These are phyloP conservation scores for Phytophthora sp. DNA, from an alignment of 352 stramenopile species.

Conservation along the genomic window DNA sequence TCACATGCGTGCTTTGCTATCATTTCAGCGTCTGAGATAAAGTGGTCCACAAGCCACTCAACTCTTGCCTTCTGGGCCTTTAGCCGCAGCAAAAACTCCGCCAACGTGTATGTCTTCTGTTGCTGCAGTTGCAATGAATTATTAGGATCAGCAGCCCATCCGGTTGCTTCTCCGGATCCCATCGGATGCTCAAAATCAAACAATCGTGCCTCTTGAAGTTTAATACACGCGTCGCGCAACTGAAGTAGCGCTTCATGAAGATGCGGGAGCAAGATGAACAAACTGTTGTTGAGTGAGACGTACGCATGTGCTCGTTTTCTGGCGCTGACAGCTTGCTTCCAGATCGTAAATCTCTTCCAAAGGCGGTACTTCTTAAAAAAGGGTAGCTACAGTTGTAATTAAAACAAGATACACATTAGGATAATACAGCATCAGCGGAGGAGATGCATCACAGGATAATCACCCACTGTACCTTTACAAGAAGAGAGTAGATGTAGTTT, in stretches of 20 bases:
- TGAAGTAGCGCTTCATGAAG: conserved; percentile 83
- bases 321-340: conserved; percentile 78
- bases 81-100: conserved; percentile 78
- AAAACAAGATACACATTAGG: conserved; percentile 1
- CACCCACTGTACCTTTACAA: conserved; percentile 67
- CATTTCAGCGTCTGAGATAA: conserved; percentile 61
- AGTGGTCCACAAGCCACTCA: conserved; percentile 63
- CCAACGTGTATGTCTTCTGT: conserved; percentile 75
- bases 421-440: too few species aligned
- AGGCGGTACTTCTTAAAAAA: conserved; percentile 91
- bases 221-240: conserved; percentile 68
- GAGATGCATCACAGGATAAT: not conserved
- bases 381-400: conserved; percentile 46
- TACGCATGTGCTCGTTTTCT: conserved; percentile 46
- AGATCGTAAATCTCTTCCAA: conserved; percentile 93
- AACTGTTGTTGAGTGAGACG: conserved; percentile 66
- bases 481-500: conserved; percentile 88
- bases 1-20: conserved; percentile 72
- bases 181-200: conserved; percentile 39
- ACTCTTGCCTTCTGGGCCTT: conserved; percentile 75
- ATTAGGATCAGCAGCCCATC: not conserved
- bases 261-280: conserved; percentile 90
- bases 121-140: conserved; percentile 4
- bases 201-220: conserved; percentile 43
- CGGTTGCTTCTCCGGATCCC: conserved; percentile 4